Percentiles rank a stretch among this genome's conserved stretches.
Evolutionary conservation across 306 rosid species (phyloP).

Genomic region (Sechiopsis laciniata): DNA sequence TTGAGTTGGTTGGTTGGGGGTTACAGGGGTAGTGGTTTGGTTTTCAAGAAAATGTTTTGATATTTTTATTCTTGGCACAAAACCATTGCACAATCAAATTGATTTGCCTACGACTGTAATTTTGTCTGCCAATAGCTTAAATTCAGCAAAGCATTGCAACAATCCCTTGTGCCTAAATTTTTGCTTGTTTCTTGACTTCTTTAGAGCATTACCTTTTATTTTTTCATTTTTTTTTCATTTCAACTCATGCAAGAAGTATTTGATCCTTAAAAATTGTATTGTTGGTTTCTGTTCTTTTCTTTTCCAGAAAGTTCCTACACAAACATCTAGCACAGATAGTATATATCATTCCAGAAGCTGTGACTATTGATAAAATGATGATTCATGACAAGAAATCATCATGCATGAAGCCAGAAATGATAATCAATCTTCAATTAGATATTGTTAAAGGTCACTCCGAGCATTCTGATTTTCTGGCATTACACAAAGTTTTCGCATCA

Average conservation of each 20-base stretch:
- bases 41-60: not conserved
- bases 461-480: conserved; percentile 39
- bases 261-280: conserved; percentile 7
- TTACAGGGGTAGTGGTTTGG: not conserved
- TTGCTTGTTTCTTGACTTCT: not conserved
- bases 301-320: conserved; percentile 46
- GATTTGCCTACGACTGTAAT: not conserved
- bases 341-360: conserved; percentile 52
- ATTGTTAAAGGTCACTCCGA: conserved; percentile 35
- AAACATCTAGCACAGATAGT: conserved; percentile 55
- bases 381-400: conserved; percentile 45
- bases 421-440: conserved; percentile 44
- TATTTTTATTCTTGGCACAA: not conserved
- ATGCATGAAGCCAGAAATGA: conserved; percentile 55
- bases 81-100: not conserved
- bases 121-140: not conserved
- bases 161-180: not conserved
- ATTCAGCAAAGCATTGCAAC: not conserved
- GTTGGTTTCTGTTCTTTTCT: conserved; percentile 21
- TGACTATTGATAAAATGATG: conserved; percentile 38
- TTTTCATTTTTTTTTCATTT: not conserved
- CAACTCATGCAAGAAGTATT: not conserved
- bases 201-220: not conserved
- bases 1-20: not conserved
- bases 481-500: conserved; percentile 39